These are phyloP conservation scores for Elasticomyces elasticus DNA, from an alignment of 495 filamentous ascomycete species.

Conservation along the genomic window DNA sequence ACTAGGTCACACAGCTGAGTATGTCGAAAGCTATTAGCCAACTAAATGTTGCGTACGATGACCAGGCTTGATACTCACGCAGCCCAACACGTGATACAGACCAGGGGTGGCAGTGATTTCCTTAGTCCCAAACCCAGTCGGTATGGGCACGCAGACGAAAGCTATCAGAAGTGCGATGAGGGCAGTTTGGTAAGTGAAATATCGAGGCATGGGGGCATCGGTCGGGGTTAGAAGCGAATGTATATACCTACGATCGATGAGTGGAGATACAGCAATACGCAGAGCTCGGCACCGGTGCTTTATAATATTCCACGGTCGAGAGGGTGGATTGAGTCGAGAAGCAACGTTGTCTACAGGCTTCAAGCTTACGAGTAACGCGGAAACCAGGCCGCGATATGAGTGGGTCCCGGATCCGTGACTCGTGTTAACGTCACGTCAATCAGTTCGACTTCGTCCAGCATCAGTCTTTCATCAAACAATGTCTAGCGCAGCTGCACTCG, in stretches of 20 bases:
- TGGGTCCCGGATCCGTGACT: too few species aligned
- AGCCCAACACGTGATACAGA: not conserved
- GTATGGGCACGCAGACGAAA: not conserved
- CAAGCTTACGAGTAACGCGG: too few species aligned
- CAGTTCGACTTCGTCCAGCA: not conserved
- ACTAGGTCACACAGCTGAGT: not conserved
- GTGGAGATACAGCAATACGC: too few species aligned
- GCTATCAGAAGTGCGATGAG: not conserved
- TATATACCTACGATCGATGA: not conserved
- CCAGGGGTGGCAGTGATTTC: not conserved
- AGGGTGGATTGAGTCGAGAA: too few species aligned
- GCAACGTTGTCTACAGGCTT: too few species aligned
- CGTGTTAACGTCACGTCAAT: not conserved
- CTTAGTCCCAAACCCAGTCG: not conserved
- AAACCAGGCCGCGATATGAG: too few species aligned
- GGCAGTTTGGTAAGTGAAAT: not conserved
- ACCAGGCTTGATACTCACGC: too few species aligned
- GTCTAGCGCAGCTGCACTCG: conserved; percentile 47
- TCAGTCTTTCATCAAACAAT: conserved; percentile 26
- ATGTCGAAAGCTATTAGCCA: too few species aligned
- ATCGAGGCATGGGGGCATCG: not conserved
- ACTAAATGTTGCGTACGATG: too few species aligned
- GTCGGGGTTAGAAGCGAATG: too few species aligned
- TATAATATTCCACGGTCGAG: too few species aligned
- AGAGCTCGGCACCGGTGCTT: too few species aligned